Evolutionary conservation across 1,284 basidiomycete species (phyloP).

Genomic region (Ceratobasidium sp.): DNA sequence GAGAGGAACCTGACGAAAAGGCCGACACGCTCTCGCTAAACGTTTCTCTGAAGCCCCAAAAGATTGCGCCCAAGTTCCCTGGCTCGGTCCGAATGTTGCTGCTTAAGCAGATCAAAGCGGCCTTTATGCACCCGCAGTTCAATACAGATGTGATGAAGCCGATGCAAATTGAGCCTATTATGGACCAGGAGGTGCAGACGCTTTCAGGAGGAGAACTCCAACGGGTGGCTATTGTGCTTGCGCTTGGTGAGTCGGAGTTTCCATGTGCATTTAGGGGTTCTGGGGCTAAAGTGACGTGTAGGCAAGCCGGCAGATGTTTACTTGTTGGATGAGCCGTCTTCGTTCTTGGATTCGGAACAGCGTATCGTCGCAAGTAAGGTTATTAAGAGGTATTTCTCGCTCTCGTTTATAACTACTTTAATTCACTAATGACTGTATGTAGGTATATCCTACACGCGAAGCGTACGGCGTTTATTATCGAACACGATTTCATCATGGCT

Average conservation of each 20-base stretch:
- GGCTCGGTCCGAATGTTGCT: slow-evolving; percentile 93
- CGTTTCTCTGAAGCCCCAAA: slow-evolving; percentile 95
- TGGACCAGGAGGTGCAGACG: slow-evolving; percentile 97
- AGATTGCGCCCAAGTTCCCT: slow-evolving; percentile 94
- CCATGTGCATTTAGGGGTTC: neutral
- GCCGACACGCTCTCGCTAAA: slow-evolving; percentile 80
- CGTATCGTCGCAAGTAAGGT: slow-evolving; percentile 97
- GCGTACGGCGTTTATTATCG: slow-evolving; percentile 96
- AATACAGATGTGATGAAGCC: slow-evolving; percentile 96
- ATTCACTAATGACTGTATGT: no score
- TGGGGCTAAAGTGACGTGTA: slow-evolving; percentile 46
- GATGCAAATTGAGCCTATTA: slow-evolving; percentile 90
- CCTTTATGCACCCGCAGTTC: slow-evolving; percentile 98
- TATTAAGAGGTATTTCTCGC: slow-evolving; percentile 88
- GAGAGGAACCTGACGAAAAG: slow-evolving; percentile 85
- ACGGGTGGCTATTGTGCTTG: slow-evolving; percentile 92
- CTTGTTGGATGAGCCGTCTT: slow-evolving; percentile 77
- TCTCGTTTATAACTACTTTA: no score
- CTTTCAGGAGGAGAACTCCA: slow-evolving; percentile 96
- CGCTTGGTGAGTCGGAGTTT: slow-evolving; percentile 65
- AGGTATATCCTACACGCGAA: slow-evolving; percentile 93
- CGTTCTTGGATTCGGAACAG: slow-evolving; percentile 95
- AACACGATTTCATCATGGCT: slow-evolving; percentile 98
- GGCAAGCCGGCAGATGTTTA: slow-evolving; percentile 88
- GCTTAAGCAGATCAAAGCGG: slow-evolving; percentile 90